A percentile compares a stretch with the other conserved stretches of the same genome.
These are phyloP conservation scores for Candida boleticola DNA, from an alignment of 805 yeast genomes.

Conservation along the genomic window DNA sequence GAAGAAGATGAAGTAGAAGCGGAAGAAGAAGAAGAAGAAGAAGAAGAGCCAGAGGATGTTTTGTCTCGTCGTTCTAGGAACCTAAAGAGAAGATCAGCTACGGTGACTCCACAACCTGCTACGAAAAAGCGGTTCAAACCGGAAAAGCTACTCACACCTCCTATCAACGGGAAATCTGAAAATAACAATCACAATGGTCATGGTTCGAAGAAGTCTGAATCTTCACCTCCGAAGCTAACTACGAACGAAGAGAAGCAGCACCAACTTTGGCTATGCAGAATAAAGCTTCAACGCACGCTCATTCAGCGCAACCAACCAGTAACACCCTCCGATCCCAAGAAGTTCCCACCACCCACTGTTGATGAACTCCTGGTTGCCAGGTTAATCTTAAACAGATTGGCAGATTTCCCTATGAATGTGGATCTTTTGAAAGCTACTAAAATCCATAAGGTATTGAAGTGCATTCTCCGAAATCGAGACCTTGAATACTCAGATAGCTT, in stretches of 20 bases:
- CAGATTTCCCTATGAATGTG: constrained; percentile 39
- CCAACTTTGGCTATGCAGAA: constrained; percentile 48
- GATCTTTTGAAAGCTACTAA: constrained; percentile 44
- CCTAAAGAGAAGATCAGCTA: constrained; percentile 5
- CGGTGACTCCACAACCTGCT: background rate
- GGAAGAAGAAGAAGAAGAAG: constrained; percentile 44
- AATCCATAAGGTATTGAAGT: constrained; percentile 51
- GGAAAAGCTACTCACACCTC: constrained; percentile 1
- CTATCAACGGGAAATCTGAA: constrained; percentile 1
- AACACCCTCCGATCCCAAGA: constrained; percentile 34
- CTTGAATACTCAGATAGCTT: constrained; percentile 44
- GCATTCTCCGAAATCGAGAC: constrained; percentile 39
- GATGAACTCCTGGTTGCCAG: constrained; percentile 44
- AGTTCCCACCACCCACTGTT: constrained; percentile 39
- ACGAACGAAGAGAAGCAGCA: constrained; percentile 42
- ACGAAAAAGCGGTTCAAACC: background rate
- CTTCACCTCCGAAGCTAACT: constrained; percentile 13
- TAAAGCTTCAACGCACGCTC: constrained; percentile 47
- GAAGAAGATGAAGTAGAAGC: constrained; percentile 25
- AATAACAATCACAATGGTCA: background rate
- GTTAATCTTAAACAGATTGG: constrained; percentile 38
- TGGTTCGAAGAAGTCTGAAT: constrained; percentile 1
- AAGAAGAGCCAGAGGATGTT: constrained; percentile 24
- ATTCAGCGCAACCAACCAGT: constrained; percentile 44
- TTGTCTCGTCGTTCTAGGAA: constrained; percentile 14